Conservation (phyloP, 495 filamentous ascomycete species). For the Penicillium bialowiezense region DNA sequence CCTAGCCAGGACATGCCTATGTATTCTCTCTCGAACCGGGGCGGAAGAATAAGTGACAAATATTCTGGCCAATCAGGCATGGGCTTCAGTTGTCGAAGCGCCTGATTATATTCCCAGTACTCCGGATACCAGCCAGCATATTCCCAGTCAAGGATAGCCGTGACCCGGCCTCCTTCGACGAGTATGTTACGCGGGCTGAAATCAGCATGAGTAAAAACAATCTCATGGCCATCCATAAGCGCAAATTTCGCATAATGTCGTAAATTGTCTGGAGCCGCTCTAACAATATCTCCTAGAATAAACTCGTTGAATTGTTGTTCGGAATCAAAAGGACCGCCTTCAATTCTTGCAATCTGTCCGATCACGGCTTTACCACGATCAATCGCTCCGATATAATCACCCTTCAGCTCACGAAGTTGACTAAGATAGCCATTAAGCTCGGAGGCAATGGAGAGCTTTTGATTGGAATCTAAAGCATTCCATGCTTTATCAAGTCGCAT, state of each 20-base stretch:
- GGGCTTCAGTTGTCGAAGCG: conserved; percentile 4
- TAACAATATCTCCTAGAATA: conserved; percentile 17
- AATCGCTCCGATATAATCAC: conserved; percentile 19
- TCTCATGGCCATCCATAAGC: conserved; percentile 19
- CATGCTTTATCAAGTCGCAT: conserved; percentile 22
- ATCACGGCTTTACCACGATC: conserved; percentile 6
- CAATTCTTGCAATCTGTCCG: conserved; percentile 7
- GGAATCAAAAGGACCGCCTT: conserved; percentile 25
- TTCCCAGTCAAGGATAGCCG: conserved; percentile 18
- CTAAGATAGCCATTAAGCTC: conserved; percentile 17
- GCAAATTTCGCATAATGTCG: conserved; percentile 21
- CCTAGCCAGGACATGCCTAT: conserved; percentile 2
- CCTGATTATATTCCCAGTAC: conserved; percentile 11
- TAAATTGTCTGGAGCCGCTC: conserved; percentile 7
- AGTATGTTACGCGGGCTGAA: conserved; percentile 19
- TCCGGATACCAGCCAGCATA: conserved; percentile 15
- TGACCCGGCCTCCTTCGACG: conserved; percentile 16
- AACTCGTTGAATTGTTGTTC: conserved; percentile 23
- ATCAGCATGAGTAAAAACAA: conserved; percentile 21
- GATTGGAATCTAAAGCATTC: conserved; percentile 5
- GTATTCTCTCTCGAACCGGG: conserved; percentile 6
- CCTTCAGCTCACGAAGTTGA: conserved; percentile 24
- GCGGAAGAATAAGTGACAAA: conserved; percentile 13
- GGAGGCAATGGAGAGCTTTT: conserved; percentile 15
- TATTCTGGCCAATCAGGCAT: conserved; percentile 16